Conservation (phyloP, 192 early-diverging fungal genomes). For the Coemansia sp. region DNA sequence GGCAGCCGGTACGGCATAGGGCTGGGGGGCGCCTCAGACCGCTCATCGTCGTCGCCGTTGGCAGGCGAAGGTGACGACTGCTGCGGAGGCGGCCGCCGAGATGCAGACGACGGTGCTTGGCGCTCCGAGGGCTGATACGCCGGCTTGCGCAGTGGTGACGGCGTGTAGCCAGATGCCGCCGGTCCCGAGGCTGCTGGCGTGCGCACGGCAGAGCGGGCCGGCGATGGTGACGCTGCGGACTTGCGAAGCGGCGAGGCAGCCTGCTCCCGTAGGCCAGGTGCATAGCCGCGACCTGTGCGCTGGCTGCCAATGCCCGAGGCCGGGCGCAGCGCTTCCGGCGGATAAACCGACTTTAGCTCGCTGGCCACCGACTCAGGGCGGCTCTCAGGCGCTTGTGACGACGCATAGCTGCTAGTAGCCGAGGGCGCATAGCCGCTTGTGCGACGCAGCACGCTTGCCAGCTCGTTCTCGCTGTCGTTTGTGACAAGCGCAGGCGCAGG, state of each 20-base stretch:
- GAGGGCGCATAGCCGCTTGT: conserved; percentile 49
- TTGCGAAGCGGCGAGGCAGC: conserved; percentile 3
- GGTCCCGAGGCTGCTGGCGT: conserved; percentile 9
- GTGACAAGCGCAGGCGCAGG: conserved; percentile 13
- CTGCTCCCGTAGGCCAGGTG: conserved; percentile 8
- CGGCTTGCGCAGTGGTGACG: conserved; percentile 33
- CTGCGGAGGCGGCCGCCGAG: conserved; percentile 5
- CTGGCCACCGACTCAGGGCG: conserved; percentile 33
- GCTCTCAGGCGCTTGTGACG: conserved; percentile 16
- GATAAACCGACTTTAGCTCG: conserved; percentile 27
- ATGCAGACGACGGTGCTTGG: conserved; percentile 12
- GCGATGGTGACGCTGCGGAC: conserved; percentile 11
- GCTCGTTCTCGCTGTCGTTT: conserved; percentile 43
- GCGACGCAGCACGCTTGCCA: conserved; percentile 47
- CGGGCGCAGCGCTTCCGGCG: conserved; percentile 21
- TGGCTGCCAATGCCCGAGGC: conserved; percentile 2
- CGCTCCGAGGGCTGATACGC: conserved; percentile 39
- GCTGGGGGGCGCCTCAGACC: conserved; percentile 15
- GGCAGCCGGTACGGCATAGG: conserved; percentile 37
- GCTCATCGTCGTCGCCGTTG: conserved; percentile 12
- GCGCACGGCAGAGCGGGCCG: conserved; percentile 16
- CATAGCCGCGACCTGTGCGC: conserved; percentile 7
- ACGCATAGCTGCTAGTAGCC: conserved; percentile 23
- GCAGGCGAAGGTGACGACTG: conserved; percentile 1
- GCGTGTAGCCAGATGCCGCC: conserved; percentile 10